Percentiles rank a stretch among this genome's conserved stretches.
Evolutionary conservation across 495 filamentous ascomycete genomes (phyloP).

Genomic region (Collariella sp.): DNA sequence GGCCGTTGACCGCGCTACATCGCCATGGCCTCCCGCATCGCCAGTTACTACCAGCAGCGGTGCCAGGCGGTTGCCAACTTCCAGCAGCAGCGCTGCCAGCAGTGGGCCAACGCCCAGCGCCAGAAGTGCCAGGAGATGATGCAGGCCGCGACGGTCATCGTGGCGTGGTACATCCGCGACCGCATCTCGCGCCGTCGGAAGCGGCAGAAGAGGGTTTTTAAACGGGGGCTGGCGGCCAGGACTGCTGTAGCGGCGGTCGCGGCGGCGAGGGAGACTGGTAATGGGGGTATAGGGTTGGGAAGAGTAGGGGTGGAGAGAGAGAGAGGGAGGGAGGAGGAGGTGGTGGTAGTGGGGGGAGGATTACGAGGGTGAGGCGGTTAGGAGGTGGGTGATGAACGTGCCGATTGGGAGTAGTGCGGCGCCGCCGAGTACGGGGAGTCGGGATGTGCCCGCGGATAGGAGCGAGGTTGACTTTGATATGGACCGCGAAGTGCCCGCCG

Average conservation of each 20-base stretch:
- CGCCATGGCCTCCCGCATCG: constrained; percentile 33
- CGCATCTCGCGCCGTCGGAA: constrained; percentile 23
- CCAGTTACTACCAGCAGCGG: constrained; percentile 32
- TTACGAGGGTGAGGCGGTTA: constrained; percentile 26
- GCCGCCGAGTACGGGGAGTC: background rate
- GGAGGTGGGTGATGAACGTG: constrained; percentile 29
- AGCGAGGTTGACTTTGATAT: constrained; percentile 26
- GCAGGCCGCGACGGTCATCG: constrained; percentile 30
- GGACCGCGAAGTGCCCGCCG: constrained; percentile 19
- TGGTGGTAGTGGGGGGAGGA: background rate
- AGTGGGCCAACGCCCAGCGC: constrained; percentile 28
- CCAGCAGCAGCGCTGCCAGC: constrained; percentile 32
- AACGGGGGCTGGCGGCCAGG: constrained; percentile 16
- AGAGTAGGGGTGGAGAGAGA: background rate
- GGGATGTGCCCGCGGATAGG: background rate
- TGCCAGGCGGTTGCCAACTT: constrained; percentile 28
- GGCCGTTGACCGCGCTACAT: constrained; percentile 24
- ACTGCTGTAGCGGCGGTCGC: background rate
- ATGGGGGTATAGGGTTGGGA: background rate
- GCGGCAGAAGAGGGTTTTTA: constrained; percentile 19
- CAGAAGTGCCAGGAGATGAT: constrained; percentile 32
- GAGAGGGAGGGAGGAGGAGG: background rate
- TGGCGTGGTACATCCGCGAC: constrained; percentile 33
- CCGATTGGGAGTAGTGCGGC: constrained; percentile 3
- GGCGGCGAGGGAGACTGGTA: background rate